Percentiles rank a stretch among this genome's conserved stretches.
Evolutionary conservation across 306 rosid genomes (phyloP).

Genomic region (Vigna mungo): DNA sequence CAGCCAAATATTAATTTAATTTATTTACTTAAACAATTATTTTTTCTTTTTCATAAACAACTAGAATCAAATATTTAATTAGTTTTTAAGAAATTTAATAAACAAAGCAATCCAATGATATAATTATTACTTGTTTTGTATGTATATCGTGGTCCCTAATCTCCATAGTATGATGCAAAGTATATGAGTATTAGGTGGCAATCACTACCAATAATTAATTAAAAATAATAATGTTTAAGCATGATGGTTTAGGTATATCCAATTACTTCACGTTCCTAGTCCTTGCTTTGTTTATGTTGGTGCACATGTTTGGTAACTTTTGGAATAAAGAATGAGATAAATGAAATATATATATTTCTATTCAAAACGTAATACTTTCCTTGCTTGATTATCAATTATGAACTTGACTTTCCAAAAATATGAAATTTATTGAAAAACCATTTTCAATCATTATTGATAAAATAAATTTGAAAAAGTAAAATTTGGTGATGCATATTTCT

Average conservation of each 20-base stretch:
- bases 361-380: background rate
- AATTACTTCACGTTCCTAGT: background rate
- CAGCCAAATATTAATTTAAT: no score
- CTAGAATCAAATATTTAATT: no score
- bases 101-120: no score
- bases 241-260: conserved; percentile 26
- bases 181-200: conserved; percentile 37
- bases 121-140: no score
- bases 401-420: background rate
- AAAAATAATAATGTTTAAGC: background rate
- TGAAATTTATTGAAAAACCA: background rate
- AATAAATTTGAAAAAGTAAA: background rate
- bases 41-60: no score
- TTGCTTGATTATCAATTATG: background rate
- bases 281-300: background rate
- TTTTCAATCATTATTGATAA: background rate
- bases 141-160: no score
- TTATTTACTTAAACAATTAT: no score
- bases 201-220: conserved; percentile 8
- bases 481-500: background rate
- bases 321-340: background rate
- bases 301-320: conserved; percentile 20
- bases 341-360: background rate
- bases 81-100: no score
- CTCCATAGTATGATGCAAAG: background rate